Percentiles rank a stretch among this genome's conserved stretches.
Evolutionary conservation across 805 yeast genomes (phyloP).

Genomic region (Torulaspora delbrueckii): DNA sequence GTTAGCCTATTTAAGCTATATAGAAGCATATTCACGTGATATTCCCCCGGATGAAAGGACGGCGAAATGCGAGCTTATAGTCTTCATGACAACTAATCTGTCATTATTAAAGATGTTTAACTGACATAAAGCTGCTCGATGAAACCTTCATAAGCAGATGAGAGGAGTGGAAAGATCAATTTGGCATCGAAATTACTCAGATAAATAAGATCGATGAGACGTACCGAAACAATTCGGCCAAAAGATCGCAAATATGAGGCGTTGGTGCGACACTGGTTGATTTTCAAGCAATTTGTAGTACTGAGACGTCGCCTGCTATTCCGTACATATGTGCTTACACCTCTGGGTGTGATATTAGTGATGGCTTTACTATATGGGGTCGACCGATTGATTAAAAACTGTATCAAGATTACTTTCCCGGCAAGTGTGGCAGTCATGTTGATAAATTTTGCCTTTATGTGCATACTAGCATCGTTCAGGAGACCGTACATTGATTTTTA

Average conservation of each 20-base stretch:
- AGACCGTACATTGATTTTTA: slow-evolving; percentile 15
- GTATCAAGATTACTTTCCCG: slow-evolving; percentile 20
- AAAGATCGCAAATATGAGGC: background rate
- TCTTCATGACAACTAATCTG: background rate
- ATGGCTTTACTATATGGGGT: slow-evolving; percentile 23
- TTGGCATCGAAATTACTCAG: background rate
- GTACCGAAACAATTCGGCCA: background rate
- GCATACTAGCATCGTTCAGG: slow-evolving; percentile 15
- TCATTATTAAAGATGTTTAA: background rate
- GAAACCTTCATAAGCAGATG: background rate
- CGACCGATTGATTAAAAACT: slow-evolving; percentile 18
- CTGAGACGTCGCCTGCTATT: slow-evolving; percentile 11
- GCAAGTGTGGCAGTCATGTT: slow-evolving; percentile 26
- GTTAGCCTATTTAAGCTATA: no score
- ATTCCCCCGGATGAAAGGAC: background rate
- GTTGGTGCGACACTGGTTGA: slow-evolving; percentile 10
- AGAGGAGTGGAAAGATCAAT: background rate
- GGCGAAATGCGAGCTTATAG: background rate
- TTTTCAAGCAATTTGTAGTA: slow-evolving; percentile 13
- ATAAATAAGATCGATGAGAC: background rate
- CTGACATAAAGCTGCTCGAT: background rate
- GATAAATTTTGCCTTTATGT: slow-evolving; percentile 21
- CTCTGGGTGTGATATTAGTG: slow-evolving; percentile 17
- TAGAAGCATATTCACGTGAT: background rate
- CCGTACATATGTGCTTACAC: slow-evolving; percentile 19